These are phyloP conservation scores for Blastobotrys elegans DNA, from an alignment of 1,139 yeast species.

Conservation along the genomic window DNA sequence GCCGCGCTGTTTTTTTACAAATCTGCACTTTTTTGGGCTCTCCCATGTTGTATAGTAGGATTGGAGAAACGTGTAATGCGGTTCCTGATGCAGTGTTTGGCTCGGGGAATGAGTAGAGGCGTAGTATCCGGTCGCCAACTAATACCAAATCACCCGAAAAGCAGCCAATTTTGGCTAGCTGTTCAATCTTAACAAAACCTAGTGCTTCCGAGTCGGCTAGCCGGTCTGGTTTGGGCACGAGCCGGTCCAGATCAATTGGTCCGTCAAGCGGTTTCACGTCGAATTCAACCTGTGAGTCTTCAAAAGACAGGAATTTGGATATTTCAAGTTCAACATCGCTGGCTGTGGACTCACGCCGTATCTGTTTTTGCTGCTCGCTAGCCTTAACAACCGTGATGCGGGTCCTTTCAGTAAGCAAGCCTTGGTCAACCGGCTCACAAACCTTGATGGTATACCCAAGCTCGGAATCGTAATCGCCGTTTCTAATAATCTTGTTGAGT, in stretches of 20 bases:
- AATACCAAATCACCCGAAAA: conserved; percentile 59
- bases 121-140: conserved; percentile 36
- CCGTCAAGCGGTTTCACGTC: conserved; percentile 21
- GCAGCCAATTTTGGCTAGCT: conserved; percentile 52
- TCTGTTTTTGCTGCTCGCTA: background rate
- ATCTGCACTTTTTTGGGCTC: conserved; percentile 19
- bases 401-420: conserved; percentile 44
- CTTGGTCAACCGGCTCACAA: conserved; percentile 74
- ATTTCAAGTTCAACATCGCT: conserved; percentile 25
- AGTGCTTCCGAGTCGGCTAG: conserved; percentile 43
- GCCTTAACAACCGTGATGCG: conserved; percentile 50
- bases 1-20: conserved; percentile 16
- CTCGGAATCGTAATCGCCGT: conserved; percentile 27
- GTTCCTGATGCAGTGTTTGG: conserved; percentile 47
- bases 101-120: conserved; percentile 57
- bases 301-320: conserved; percentile 26
- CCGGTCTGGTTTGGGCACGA: conserved; percentile 29
- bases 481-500: conserved; percentile 24
- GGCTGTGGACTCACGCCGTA: background rate
- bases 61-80: conserved; percentile 56
- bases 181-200: conserved; percentile 50
- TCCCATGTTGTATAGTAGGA: conserved; percentile 51
- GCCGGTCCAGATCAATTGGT: conserved; percentile 21
- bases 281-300: conserved; percentile 17
- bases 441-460: conserved; percentile 40